These are phyloP conservation scores for Blastobotrys raffinosifermentans DNA, from an alignment of 1,139 yeast species.

Conservation along the genomic window DNA sequence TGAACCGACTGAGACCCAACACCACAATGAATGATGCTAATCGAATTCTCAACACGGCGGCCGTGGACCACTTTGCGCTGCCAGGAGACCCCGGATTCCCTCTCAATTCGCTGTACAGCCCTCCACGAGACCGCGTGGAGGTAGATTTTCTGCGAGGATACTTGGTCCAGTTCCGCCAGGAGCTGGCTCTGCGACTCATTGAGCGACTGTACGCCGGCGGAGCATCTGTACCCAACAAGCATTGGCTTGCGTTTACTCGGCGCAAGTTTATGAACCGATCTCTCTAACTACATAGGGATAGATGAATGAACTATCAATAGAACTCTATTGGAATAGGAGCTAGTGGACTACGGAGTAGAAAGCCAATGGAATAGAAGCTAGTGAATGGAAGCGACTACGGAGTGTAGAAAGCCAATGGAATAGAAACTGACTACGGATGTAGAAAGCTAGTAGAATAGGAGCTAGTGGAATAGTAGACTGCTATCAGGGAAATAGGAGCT, in stretches of 20 bases:
- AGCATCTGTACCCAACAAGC: slow-evolving; percentile 42
- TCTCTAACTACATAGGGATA: slow-evolving; percentile 33
- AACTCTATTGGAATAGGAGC: not conserved
- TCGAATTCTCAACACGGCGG: slow-evolving; percentile 68
- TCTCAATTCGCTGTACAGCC: slow-evolving; percentile 70
- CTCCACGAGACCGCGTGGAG: slow-evolving; percentile 71
- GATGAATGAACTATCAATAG: too few relatives aligned
- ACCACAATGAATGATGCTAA: slow-evolving; percentile 55
- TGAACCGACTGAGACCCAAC: slow-evolving; percentile 47
- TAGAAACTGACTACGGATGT: too few relatives aligned
- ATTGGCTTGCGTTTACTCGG: slow-evolving; percentile 94
- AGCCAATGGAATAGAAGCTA: slow-evolving; percentile 3
- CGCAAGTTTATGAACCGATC: slow-evolving; percentile 91
- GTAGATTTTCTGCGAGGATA: slow-evolving; percentile 74
- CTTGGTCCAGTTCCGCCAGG: slow-evolving; percentile 91
- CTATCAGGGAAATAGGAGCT: too few relatives aligned
- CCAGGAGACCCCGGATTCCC: slow-evolving; percentile 98
- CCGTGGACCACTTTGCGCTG: slow-evolving; percentile 80
- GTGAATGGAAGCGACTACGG: slow-evolving; percentile 1
- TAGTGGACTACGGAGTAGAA: slow-evolving; percentile 4
- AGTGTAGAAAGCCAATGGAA: too few relatives aligned
- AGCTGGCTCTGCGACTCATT: slow-evolving; percentile 74
- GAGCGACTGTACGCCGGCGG: slow-evolving; percentile 58
- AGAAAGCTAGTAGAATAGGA: too few relatives aligned
- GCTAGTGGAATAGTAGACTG: too few relatives aligned